These are phyloP conservation scores for Blastocystis sp. DNA, from an alignment of 352 stramenopile species.

Conservation along the genomic window DNA sequence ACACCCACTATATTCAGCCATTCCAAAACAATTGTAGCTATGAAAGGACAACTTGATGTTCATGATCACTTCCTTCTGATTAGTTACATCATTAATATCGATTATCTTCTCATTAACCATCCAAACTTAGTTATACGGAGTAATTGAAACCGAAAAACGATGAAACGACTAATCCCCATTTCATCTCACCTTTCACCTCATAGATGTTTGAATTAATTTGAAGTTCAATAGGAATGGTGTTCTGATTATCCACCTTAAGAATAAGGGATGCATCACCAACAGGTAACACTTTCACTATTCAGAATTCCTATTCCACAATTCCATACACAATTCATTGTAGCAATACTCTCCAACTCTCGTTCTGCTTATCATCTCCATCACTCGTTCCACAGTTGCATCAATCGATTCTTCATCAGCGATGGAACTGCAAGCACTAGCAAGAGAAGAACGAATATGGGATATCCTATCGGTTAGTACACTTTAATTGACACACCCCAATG, in stretches of 20 bases:
- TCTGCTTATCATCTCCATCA: background rate
- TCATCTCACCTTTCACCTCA: background rate
- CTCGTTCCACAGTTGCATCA: background rate
- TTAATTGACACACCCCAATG: background rate
- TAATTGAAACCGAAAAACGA: background rate
- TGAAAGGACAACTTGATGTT: background rate
- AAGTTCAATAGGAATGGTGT: background rate
- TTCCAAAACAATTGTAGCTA: background rate
- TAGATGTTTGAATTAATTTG: background rate
- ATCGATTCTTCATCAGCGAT: background rate
- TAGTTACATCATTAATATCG: background rate
- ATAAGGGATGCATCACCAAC: background rate
- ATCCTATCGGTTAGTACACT: background rate
- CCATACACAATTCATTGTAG: background rate
- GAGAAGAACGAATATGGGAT: background rate
- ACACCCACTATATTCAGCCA: background rate
- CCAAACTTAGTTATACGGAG: background rate
- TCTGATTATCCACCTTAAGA: background rate
- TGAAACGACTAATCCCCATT: background rate
- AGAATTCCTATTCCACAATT: background rate
- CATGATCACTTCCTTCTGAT: background rate
- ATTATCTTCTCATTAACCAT: background rate
- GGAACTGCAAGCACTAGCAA: background rate
- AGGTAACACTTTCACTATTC: background rate
- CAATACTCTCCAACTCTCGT: constrained; percentile 49